Conservation (phyloP, 176 grass and related monocot genomes). For the Oryza meridionalis region DNA sequence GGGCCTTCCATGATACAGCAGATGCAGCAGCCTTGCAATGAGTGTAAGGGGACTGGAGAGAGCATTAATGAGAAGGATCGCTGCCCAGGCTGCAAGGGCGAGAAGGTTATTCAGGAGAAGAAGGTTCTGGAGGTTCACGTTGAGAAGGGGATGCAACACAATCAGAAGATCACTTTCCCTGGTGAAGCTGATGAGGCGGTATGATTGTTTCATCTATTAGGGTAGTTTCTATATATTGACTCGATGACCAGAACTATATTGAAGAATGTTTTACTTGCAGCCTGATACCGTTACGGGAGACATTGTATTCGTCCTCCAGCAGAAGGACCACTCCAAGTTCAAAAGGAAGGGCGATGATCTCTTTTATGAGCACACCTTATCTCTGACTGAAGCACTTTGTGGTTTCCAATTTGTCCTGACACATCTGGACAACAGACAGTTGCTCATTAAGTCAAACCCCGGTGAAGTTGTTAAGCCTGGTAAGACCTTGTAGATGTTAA, state of each 20-base stretch:
- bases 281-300: constrained; percentile 95
- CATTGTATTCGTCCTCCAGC: constrained; percentile 88
- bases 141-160: constrained; percentile 97
- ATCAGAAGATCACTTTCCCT: constrained; percentile 96
- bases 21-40: constrained; percentile 96
- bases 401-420: constrained; percentile 94
- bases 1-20: constrained; percentile 97
- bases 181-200: constrained; percentile 98
- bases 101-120: constrained; percentile 94
- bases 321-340: constrained; percentile 93
- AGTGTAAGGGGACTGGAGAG: constrained; percentile 94
- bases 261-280: constrained; percentile 45
- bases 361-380: constrained; percentile 87
- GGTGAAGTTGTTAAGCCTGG: constrained; percentile 95
- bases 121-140: constrained; percentile 93
- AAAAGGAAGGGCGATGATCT: constrained; percentile 97
- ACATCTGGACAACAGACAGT: constrained; percentile 91
- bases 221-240: neutral
- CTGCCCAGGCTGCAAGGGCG: constrained; percentile 89
- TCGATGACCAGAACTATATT: constrained; percentile 31
- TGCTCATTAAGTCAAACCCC: constrained; percentile 84
- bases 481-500: constrained; percentile 36
- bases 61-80: constrained; percentile 92
- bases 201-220: constrained; percentile 31
- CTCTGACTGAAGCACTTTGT: constrained; percentile 87